phyloP scores from a whole-genome alignment of 164 flowering plant genomes.

The Dillenia turbinata region DNA sequence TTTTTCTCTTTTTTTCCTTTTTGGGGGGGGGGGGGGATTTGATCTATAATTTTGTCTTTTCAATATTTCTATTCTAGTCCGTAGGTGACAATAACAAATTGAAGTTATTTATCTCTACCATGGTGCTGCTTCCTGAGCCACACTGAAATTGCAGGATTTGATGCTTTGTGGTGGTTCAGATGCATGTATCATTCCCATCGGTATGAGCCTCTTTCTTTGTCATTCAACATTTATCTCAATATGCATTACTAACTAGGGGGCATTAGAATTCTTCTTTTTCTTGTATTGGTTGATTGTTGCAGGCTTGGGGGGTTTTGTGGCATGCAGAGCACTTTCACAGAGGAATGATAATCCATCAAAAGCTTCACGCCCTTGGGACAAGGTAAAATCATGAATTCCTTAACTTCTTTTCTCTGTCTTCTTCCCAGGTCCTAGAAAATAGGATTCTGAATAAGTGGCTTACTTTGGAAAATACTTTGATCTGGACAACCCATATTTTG shows the following conservation, averaged over 20 bases:
- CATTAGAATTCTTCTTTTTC: not conserved
- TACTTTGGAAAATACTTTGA: no score
- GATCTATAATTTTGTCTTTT: no score
- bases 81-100: no score
- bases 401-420: not conserved
- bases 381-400: constrained; percentile 34
- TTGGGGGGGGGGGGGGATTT: no score
- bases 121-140: not conserved
- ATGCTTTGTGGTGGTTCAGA: constrained; percentile 99
- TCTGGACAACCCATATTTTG: no score
- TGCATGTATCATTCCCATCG: constrained; percentile 89
- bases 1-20: no score
- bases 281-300: constrained; percentile 13
- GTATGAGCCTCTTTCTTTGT: constrained; percentile 26
- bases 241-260: no score
- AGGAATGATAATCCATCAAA: constrained; percentile 83
- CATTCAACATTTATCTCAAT: no score
- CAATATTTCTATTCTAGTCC: no score
- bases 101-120: no score
- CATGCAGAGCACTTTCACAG: constrained; percentile 91
- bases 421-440: no score
- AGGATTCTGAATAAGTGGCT: no score
- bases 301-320: constrained; percentile 98
- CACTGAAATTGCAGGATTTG: constrained; percentile 54
- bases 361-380: constrained; percentile 99